These are phyloP conservation scores for Raddia guianensis DNA, from an alignment of 176 grass and related monocot genomes.

Conservation along the genomic window DNA sequence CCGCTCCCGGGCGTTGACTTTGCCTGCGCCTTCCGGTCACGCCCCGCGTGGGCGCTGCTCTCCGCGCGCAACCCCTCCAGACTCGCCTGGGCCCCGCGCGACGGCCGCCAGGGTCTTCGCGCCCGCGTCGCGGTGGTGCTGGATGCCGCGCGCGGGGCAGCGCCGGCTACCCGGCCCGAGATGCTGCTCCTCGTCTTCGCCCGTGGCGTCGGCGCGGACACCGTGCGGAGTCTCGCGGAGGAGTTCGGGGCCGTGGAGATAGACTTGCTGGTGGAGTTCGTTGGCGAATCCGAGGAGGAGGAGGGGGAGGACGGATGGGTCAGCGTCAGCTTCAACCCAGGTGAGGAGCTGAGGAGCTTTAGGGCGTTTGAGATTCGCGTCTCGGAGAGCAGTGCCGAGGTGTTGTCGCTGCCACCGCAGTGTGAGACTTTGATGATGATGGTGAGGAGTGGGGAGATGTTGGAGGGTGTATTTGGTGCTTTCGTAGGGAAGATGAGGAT, in stretches of 20 bases:
- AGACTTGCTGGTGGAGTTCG: slow-evolving; percentile 55
- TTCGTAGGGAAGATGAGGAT: slow-evolving; percentile 53
- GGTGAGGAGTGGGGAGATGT: slow-evolving; percentile 3
- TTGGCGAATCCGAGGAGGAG: slow-evolving; percentile 50
- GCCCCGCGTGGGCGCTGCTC: slow-evolving; percentile 67
- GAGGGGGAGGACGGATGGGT: slow-evolving; percentile 62
- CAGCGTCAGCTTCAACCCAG: slow-evolving; percentile 37
- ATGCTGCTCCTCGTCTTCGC: slow-evolving; percentile 79
- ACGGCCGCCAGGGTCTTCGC: slow-evolving; percentile 20
- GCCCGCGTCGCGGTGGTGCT: slow-evolving; percentile 52
- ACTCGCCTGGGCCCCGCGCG: slow-evolving; percentile 43
- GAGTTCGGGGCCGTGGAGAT: slow-evolving; percentile 65
- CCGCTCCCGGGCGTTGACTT: slow-evolving; percentile 63
- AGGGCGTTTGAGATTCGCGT: slow-evolving; percentile 72
- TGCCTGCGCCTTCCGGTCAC: slow-evolving; percentile 59
- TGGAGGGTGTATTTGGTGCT: slow-evolving; percentile 35
- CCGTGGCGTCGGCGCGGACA: slow-evolving; percentile 60
- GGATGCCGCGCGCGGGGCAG: slow-evolving; percentile 43
- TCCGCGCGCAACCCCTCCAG: slow-evolving; percentile 77
- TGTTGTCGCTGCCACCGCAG: background rate
- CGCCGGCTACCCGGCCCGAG: slow-evolving; percentile 52
- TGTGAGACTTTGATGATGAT: background rate
- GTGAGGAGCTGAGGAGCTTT: slow-evolving; percentile 41
- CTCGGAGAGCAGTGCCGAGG: background rate
- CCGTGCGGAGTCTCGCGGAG: slow-evolving; percentile 41